Evolutionary conservation across 1,284 basidiomycete species (phyloP), one percentile per base, ranked within the genome.

Genomic region (Ceratobasidium sp.): DNA sequence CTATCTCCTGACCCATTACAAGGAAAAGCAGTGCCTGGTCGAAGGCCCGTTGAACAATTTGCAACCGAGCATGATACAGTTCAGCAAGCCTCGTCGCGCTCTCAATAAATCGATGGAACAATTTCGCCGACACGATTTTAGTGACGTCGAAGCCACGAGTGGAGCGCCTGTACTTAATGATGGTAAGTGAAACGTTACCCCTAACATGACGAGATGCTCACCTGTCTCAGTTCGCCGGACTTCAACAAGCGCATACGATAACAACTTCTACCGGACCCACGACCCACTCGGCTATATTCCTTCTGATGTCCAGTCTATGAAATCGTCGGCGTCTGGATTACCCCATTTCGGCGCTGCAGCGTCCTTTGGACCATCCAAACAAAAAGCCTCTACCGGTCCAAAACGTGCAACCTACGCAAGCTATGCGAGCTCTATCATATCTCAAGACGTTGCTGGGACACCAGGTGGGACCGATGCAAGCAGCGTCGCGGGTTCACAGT

Each of bases 51-150:
- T 99, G 72, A 97, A 92, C 85, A 99, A 99, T 86, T 87, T 99
- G 53, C 98, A 99, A 85, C 90, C 96, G 5, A 97, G 95, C 86
- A 97, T 99, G 97, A 98, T 99, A 78, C 98, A 99, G 84, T 99
- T 99, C 87, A 96, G 94, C 89, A 97, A 97, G 86, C 97, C 97
- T 23, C 91, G 96, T 75, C 93, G 95, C 77, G 91, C 95, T 5
- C 89, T 96, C 28, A 90, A 90, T 80, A 95, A 95, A 84, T 93
- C 94, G 33, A 93, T 96, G 90, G 96, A 97, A 82, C 95, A 94
- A 77, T 97, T 95, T 90, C 92, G 94, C 78, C 90, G 95, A 71
- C 94, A 96, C 83, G 96, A 97, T 84, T 94, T 95, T 7, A 93
- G 88, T 83, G 96, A 95, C 23, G 91, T 91, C 80, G 93, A 93